phyloP scores from a whole-genome alignment of 805 yeast species.

The Lipomyces starkeyi region DNA sequence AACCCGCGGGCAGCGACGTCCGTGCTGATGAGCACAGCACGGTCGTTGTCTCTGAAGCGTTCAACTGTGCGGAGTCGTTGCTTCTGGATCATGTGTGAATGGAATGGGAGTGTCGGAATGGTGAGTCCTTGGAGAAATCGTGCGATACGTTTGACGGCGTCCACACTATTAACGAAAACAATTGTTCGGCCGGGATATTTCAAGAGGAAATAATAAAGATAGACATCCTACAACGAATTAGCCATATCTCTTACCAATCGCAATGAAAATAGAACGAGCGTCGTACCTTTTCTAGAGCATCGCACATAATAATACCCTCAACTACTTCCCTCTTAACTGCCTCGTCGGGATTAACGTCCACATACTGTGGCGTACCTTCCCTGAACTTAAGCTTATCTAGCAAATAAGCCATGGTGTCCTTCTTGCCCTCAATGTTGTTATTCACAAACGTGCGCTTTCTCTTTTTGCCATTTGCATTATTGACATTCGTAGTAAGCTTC shows the following conservation, averaged over 20 bases:
- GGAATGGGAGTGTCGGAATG: conserved; percentile 73
- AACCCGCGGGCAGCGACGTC: conserved; percentile 99
- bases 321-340: conserved; percentile 74
- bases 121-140: conserved; percentile 74
- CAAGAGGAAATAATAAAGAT: conserved; percentile 81
- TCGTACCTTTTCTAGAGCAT: conserved; percentile 72
- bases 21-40: conserved; percentile 78
- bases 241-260: neutral
- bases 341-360: conserved; percentile 88
- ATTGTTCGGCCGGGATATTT: conserved; percentile 88
- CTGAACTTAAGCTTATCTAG: conserved; percentile 73
- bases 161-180: conserved; percentile 94
- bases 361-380: conserved; percentile 65
- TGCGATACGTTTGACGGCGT: conserved; percentile 84
- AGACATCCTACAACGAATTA: conserved; percentile 59
- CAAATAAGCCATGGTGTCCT: conserved; percentile 69
- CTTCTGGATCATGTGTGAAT: conserved; percentile 94
- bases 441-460: conserved; percentile 29
- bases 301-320: conserved; percentile 91
- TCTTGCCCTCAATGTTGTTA: conserved; percentile 43
- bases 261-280: neutral
- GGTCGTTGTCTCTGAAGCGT: conserved; percentile 60
- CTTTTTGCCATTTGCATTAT: conserved; percentile 39
- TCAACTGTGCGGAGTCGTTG: conserved; percentile 87
- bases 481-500: conserved; percentile 60